Conservation (phyloP, 345 rosid genomes). For the Trapa incisa region DNA sequence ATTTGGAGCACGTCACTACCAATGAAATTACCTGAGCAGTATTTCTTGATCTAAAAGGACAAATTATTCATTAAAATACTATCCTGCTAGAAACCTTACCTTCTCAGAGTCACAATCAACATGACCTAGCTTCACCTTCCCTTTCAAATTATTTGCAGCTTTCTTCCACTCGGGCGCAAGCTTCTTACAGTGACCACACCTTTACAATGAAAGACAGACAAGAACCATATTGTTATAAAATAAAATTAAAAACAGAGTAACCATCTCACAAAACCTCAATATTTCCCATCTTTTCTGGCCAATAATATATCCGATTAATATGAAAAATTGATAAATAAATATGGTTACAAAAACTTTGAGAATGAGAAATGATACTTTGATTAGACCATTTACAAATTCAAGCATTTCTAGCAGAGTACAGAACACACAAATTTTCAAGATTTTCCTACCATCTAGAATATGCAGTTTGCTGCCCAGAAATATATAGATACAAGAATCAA, state of each 20-base stretch:
- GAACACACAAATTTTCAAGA: too few relatives aligned
- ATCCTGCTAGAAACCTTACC: constrained; percentile 27
- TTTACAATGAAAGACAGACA: constrained; percentile 13
- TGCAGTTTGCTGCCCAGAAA: too few relatives aligned
- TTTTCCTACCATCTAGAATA: too few relatives aligned
- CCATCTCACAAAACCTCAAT: background rate
- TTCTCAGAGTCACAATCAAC: constrained; percentile 81
- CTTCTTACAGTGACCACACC: constrained; percentile 98
- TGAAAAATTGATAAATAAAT: background rate
- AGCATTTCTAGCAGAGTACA: background rate
- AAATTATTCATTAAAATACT: background rate
- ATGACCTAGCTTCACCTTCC: constrained; percentile 91
- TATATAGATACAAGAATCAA: too few relatives aligned
- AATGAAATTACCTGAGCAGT: background rate
- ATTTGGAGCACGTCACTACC: constrained; percentile 12
- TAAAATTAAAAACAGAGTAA: background rate
- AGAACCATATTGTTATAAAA: background rate
- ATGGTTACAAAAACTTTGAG: too few relatives aligned
- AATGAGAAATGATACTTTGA: too few relatives aligned
- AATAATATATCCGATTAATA: background rate
- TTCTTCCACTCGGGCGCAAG: constrained; percentile 97
- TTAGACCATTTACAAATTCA: background rate
- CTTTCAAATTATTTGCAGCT: constrained; percentile 80
- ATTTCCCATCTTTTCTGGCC: background rate
- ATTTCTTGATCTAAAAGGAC: background rate